phyloP scores from a whole-genome alignment of 73 alveolate genomes.

The Stentor roeselii region DNA sequence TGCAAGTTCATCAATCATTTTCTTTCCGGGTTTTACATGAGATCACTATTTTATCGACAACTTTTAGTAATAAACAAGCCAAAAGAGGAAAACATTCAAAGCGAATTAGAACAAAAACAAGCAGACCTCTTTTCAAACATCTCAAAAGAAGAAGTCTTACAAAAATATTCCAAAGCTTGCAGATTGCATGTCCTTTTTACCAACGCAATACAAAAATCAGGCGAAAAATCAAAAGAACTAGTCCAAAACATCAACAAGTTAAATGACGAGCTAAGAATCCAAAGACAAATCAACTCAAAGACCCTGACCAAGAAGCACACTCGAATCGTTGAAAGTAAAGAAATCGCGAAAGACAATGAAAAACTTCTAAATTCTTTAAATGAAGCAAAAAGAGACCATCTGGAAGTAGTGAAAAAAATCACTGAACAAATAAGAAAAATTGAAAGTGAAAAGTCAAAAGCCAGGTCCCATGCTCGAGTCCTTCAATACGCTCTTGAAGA shows the following conservation, averaged over 20 bases:
- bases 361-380: not conserved
- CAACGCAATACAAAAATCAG: not conserved
- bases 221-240: not conserved
- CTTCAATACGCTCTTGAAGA: not conserved
- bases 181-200: not conserved
- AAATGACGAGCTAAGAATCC: constrained; percentile 5
- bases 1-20: not conserved
- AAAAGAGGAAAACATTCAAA: not conserved
- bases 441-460: not conserved
- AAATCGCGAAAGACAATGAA: not conserved
- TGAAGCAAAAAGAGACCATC: not conserved
- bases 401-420: not conserved
- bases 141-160: not conserved
- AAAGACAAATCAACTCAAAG: not conserved
- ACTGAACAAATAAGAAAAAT: not conserved
- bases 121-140: not conserved
- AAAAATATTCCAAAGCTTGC: not conserved
- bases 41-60: not conserved
- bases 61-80: not conserved
- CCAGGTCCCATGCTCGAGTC: not conserved
- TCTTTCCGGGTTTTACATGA: not conserved
- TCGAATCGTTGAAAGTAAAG: not conserved
- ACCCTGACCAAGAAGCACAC: not conserved
- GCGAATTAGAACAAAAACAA: not conserved
- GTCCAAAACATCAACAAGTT: not conserved